phyloP scores from a whole-genome alignment of 305 asterid genomes.

The Ilex paraguariensis region DNA sequence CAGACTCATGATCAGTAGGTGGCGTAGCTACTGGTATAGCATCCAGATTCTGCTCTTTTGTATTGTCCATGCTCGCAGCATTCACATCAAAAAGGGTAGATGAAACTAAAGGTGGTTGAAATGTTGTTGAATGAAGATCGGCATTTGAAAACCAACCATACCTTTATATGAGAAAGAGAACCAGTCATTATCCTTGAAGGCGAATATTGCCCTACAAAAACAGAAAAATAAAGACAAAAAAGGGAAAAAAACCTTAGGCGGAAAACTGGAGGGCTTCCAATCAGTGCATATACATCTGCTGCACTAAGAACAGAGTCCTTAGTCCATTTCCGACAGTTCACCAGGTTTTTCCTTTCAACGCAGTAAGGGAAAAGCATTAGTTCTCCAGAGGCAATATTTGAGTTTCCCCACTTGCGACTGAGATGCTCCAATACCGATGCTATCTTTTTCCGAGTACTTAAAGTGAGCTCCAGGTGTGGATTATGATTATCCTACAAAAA shows the following conservation, averaged over 20 bases:
- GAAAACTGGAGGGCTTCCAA: conserved; percentile 81
- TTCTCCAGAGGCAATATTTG: conserved; percentile 49
- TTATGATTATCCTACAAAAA: conserved; percentile 70
- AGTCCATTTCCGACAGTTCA: conserved; percentile 76
- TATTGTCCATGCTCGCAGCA: conserved; percentile 18
- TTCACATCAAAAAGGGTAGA: conserved; percentile 27
- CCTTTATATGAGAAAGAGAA: conserved; percentile 32
- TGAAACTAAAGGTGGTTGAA: conserved; percentile 34
- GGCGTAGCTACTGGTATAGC: conserved; percentile 8
- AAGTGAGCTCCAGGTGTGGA: conserved; percentile 86
- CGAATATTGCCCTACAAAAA: conserved; percentile 7
- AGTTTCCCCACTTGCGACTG: conserved; percentile 83
- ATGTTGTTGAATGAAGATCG: conserved; percentile 43
- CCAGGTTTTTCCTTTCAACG: conserved; percentile 54
- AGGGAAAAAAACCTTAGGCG: conserved; percentile 71
- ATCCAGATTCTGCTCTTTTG: conserved; percentile 30
- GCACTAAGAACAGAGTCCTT: conserved; percentile 81
- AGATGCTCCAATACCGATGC: conserved; percentile 93
- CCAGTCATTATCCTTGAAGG: conserved; percentile 15
- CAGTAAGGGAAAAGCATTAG: conserved; percentile 77
- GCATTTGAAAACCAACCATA: conserved; percentile 89
- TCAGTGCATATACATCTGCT: conserved; percentile 62
- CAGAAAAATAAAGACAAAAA: conserved; percentile 6
- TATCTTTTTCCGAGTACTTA: conserved; percentile 82
- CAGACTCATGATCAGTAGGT: conserved; percentile 15